These are phyloP conservation scores for Podaxis mareebaensis DNA, from an alignment of 768 basidiomycete species.

Conservation along the genomic window DNA sequence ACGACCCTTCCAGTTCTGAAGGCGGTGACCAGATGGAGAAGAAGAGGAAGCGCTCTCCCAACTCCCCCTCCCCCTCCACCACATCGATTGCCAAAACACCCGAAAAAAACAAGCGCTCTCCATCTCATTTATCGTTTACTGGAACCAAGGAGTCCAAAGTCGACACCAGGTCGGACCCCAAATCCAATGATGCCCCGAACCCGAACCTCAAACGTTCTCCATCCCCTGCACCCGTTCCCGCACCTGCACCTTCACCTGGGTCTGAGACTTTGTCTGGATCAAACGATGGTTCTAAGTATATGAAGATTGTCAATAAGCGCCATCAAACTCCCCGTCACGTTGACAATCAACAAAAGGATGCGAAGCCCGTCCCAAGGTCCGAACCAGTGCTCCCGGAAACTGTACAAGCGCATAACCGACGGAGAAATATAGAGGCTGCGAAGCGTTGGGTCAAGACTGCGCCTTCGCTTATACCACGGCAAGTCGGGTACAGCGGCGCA, in stretches of 20 bases:
- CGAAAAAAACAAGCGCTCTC: not conserved
- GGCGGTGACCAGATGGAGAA: not conserved
- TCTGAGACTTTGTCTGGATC: not conserved
- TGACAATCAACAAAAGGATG: not conserved
- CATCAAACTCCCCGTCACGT: not conserved
- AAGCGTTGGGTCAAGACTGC: not conserved
- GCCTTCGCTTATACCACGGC: not conserved
- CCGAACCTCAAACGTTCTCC: not conserved
- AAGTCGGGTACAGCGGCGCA: constrained; percentile 14
- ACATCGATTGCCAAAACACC: not conserved
- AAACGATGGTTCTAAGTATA: not conserved
- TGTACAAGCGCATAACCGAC: not conserved
- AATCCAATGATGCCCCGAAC: not conserved
- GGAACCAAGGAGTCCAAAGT: not conserved
- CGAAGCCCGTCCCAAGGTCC: not conserved
- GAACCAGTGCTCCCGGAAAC: not conserved
- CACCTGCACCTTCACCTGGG: not conserved
- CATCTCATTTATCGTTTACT: not conserved
- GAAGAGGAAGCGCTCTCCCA: not conserved
- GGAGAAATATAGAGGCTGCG: constrained; percentile 3
- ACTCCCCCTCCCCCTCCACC: not conserved
- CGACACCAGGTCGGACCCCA: not conserved
- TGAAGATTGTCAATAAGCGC: not conserved
- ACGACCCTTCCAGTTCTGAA: too few species aligned
- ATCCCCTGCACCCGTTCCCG: not conserved